These are phyloP conservation scores for Paracamarosporium sp. DNA, from an alignment of 2,329 filamentous ascomycete genomes.

Conservation along the genomic window DNA sequence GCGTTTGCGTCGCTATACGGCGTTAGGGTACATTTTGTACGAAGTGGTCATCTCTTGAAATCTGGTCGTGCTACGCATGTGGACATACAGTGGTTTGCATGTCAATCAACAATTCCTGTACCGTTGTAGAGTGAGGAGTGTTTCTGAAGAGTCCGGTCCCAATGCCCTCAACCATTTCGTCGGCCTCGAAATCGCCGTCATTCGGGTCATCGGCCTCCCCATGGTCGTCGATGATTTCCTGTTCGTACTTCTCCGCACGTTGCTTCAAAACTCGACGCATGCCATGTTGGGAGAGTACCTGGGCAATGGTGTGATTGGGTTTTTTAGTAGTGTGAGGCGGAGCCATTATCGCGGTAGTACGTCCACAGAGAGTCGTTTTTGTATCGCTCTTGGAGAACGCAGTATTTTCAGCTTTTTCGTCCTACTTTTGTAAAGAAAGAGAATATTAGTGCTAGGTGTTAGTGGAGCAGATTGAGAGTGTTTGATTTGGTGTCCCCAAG, in stretches of 20 bases:
- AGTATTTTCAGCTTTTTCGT: too few relatives aligned
- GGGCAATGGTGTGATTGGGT: constrained; percentile 9
- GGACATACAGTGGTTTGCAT: constrained; percentile 31
- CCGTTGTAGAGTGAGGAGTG: background rate
- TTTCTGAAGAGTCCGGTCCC: constrained; percentile 10
- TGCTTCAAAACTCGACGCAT: constrained; percentile 13
- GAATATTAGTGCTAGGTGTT: constrained; percentile 20
- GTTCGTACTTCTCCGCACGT: constrained; percentile 8
- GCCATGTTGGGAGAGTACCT: constrained; percentile 15
- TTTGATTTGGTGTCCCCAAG: background rate
- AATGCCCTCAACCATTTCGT: background rate
- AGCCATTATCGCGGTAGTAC: constrained; percentile 18
- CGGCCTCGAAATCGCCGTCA: constrained; percentile 7
- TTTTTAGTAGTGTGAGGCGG: constrained; percentile 18
- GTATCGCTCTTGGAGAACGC: background rate
- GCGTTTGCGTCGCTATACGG: constrained; percentile 35
- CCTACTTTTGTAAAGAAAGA: constrained; percentile 2
- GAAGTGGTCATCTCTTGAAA: background rate
- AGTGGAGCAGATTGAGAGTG: constrained; percentile 10
- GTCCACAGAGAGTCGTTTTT: background rate
- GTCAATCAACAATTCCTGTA: constrained; percentile 13
- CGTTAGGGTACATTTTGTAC: constrained; percentile 1
- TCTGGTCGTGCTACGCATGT: background rate
- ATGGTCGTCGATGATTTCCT: constrained; percentile 9
- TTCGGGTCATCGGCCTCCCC: constrained; percentile 11